Conservation (phyloP, 208 protist species). For the Leishmania tropica region DNA sequence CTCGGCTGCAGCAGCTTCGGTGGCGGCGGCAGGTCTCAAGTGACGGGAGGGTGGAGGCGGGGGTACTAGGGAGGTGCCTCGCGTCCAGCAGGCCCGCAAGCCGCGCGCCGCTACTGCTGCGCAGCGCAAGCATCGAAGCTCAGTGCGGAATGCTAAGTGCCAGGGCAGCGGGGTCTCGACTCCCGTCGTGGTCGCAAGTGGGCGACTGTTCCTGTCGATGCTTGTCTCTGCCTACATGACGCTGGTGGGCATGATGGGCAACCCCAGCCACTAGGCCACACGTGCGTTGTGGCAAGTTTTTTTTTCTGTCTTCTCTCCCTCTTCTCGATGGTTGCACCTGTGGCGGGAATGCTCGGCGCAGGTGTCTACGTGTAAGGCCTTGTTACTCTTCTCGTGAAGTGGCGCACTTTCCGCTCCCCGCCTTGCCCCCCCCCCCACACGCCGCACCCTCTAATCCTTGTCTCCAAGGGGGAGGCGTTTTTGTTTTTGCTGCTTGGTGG, state of each 20-base stretch:
- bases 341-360: not conserved
- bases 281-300: not conserved
- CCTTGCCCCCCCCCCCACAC: not conserved
- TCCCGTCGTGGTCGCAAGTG: constrained; percentile 22
- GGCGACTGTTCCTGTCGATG: constrained; percentile 27
- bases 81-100: constrained; percentile 57
- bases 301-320: not conserved
- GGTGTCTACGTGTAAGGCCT: not conserved
- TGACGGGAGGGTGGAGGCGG: not conserved
- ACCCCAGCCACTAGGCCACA: not conserved
- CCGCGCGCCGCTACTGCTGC: constrained; percentile 30
- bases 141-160: not conserved
- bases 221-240: not conserved
- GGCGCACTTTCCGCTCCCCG: not conserved
- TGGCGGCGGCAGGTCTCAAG: not conserved
- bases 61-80: constrained; percentile 21
- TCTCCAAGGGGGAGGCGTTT: not conserved
- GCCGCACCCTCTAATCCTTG: not conserved
- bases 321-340: not conserved
- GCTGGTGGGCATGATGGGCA: not conserved
- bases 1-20: constrained; percentile 7
- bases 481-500: too few relatives aligned
- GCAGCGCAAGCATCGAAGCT: constrained; percentile 19
- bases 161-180: constrained; percentile 16
- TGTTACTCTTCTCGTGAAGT: not conserved